Evolutionary conservation across 208 protist species (phyloP), one percentile per base, ranked within the genome.

Genomic region (Histomonas meleagridis): DNA sequence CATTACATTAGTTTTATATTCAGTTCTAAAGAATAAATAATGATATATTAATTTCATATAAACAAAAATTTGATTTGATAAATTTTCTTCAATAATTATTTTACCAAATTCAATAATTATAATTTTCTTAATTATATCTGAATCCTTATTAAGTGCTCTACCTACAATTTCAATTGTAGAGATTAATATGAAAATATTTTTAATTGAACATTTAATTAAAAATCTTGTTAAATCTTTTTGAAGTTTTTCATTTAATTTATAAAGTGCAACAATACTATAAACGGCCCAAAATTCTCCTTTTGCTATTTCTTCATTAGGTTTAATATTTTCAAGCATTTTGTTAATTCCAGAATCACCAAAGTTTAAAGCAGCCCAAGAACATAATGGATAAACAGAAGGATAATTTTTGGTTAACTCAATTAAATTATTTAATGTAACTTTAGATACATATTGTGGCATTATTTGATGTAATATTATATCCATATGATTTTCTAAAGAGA

Each of bases 391-490:
- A 7, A 86, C 38, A 38, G 51, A 40, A 16, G 76, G 76, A 10
- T 55, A 38, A n/a, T 51, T n/a, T 1, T 86, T 86, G 16, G 46
- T 32, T 0, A 86, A 26, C n/a, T 51, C 46, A n/a, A 86, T 7
- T 12, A 86, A 49, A 57, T 86, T 86, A 16, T 26, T 1, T 5
- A 86, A 26, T 4, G 55, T 2, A 38, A 18, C 1, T 49, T 55
- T 86, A 5, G 76, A 32, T 9, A 86, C 76, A 48, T 55, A 86
- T 5, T 32, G 32, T 21, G 76, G 4, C 9, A 12, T 86, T 18
- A 86, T 18, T 86, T 86, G 76, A 16, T 86, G 76, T 1, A 86
- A 28, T 38, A 86, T 86, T 0, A 86, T 55, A 35, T 86, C 76
- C 0, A 86, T 21, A 55, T 86, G 76, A 26, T 3, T 43, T 38